These are phyloP conservation scores for Sporobolomyces roseus DNA, from an alignment of 768 basidiomycete genomes.

Conservation along the genomic window DNA sequence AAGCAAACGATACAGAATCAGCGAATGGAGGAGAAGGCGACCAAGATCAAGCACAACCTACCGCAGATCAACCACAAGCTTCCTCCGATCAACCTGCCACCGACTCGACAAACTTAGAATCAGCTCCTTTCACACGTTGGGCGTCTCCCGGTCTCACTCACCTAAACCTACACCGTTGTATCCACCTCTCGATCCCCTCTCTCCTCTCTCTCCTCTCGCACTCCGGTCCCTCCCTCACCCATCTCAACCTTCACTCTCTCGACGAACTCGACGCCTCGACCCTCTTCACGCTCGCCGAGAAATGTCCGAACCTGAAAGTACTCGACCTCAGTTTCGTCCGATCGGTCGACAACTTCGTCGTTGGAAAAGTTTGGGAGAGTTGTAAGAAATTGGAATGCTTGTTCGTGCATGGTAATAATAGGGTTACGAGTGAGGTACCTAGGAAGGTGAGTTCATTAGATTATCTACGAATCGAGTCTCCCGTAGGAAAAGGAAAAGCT, in stretches of 20 bases:
- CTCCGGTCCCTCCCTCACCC: slow-evolving; percentile 59
- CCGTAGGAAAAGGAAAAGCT: no score
- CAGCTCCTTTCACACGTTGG: slow-evolving; percentile 1
- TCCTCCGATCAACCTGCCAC: not conserved
- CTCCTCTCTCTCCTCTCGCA: slow-evolving; percentile 65
- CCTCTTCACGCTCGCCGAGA: slow-evolving; percentile 49
- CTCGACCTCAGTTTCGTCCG: slow-evolving; percentile 85
- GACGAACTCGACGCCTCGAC: slow-evolving; percentile 59
- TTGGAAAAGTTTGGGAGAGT: slow-evolving; percentile 63
- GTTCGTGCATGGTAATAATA: slow-evolving; percentile 60
- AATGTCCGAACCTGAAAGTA: slow-evolving; percentile 54
- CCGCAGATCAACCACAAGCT: not conserved
- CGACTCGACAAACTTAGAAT: not conserved
- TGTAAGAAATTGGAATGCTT: slow-evolving; percentile 53
- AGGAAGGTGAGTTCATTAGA: slow-evolving; percentile 52
- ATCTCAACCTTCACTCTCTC: slow-evolving; percentile 73
- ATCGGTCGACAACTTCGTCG: slow-evolving; percentile 71
- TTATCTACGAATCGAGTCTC: no score
- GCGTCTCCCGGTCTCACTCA: slow-evolving; percentile 42
- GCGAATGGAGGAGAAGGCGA: not conserved
- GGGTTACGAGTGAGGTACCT: slow-evolving; percentile 54
- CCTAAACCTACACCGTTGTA: slow-evolving; percentile 65
- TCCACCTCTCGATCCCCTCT: slow-evolving; percentile 52
- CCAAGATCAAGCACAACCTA: not conserved
- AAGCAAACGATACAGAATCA: not conserved